Conservation (phyloP, 306 rosid genomes). For the Pueraria montana region DNA sequence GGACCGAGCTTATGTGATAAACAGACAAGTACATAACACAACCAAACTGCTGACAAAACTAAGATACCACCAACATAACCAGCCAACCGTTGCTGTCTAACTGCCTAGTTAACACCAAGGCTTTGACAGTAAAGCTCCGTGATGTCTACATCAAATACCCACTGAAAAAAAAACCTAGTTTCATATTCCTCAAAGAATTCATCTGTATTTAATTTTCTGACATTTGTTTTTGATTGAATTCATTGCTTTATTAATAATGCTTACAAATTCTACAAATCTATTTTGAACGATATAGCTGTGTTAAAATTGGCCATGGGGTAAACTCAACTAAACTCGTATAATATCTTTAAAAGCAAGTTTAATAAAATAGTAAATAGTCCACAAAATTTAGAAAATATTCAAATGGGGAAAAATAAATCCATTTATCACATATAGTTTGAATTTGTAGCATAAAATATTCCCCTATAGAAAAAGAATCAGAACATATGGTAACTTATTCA, state of each 20-base stretch:
- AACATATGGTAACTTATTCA: conserved; percentile 72
- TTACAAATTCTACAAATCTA: not conserved
- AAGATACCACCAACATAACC: no score
- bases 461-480: conserved; percentile 58
- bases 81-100: conserved; percentile 29
- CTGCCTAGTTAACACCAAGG: conserved; percentile 35
- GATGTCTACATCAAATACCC: not conserved
- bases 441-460: conserved; percentile 52
- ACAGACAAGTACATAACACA: not conserved
- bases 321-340: not conserved
- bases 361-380: not conserved
- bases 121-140: not conserved
- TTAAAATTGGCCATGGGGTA: not conserved
- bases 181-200: conserved; percentile 10
- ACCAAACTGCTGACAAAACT: no score
- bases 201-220: not conserved
- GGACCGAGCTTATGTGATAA: not conserved
- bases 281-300: not conserved
- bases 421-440: conserved; percentile 33
- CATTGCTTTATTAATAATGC: not conserved
- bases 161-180: conserved; percentile 5
- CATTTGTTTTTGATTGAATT: not conserved
- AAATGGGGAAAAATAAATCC: conserved; percentile 26
- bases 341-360: not conserved
- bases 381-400: conserved; percentile 12